Evolutionary conservation across 2,329 filamentous ascomycete species (phyloP), one percentile per base, ranked within the genome.

Genomic region (Penicillium sp.): DNA sequence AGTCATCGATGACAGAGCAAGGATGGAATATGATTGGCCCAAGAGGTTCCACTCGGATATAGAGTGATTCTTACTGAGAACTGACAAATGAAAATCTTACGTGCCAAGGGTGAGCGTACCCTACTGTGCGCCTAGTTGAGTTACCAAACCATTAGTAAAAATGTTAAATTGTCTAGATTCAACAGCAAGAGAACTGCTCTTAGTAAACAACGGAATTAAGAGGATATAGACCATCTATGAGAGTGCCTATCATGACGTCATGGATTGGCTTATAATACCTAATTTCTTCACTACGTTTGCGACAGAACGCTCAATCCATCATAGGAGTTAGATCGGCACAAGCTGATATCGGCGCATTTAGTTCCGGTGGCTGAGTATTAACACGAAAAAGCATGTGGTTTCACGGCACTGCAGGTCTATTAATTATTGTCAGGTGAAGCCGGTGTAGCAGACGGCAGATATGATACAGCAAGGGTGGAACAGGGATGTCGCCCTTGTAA

Each of bases 31-130:
- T 63, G n/a, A 60, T 62, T 65, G 62, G 63, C 7, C 10, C 8
- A n/a, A 2, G 0, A 0, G 39, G 45, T 0, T 48, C 63, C 63
- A 65, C 61, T 12, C 53, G 54, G 54, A 21, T 55, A 41, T 55
- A 52, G 55, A 60, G 62, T 59, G 46, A 65, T 60, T 69, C 68
- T 72, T 63, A 72, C 67, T 50, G 65, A 72, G 61, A 34, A 58
- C 61, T 72, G 68, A 70, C 69, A 72, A 72, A 72, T 67, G 50
- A n/a, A 31, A 21, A 32, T 29, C 16, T 39, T 45, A 39, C 27
- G 9, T 16, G 39, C 48, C 44, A 37, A 31, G 29, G 6, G n/a
- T 34, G 27, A n/a, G 4, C 13, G 7, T 32, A 8, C 25, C 9
- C 25, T 21, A n/a, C 12, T 5, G 25, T 16, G 39, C 3, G 12